Evolutionary conservation across 1,284 basidiomycete genomes (phyloP), one percentile per base, ranked within the genome.

Genomic region (Coriolopsis trogii): DNA sequence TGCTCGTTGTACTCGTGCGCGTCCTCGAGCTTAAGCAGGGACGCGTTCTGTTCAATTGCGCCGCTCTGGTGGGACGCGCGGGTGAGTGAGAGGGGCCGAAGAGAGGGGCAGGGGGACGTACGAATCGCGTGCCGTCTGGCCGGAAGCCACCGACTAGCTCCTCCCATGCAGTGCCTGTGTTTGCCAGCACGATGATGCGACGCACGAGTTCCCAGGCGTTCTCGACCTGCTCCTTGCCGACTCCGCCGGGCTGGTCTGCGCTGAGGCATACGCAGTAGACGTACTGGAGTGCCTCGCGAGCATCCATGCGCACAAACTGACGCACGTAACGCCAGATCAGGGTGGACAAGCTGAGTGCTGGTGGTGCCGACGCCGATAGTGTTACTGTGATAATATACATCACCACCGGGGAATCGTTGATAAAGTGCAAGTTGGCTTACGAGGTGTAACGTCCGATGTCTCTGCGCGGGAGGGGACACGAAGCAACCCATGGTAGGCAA

Each of bases 261-360:
- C 83, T 83, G 12, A 99, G 81, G 53, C 89, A 86, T 12, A 98
- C 82, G 54, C 93, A 90, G 67, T 95, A 96, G 31, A 98, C 89
- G 64, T 99, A 99, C 72, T 98, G 94, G 48, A 99, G 73, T 0
- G 95, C 97, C 59, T 95, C 92, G 63, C 91, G 87, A 0, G 95
- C 89, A 63, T 97, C 95, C 77, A 93, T 84, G 68, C 89, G 90
- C 39, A 91, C 88, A 68, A 98, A 97, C 49, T 89, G 90, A 29
- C 93, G 85, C 41, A 97, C 85, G 68, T 99, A 98, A 15, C 94
- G 88, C 82, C 95, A 95, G 56, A 97, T 84, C 29, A 98, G 70
- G 20, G 92, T 91, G 1, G 92, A 85, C 44, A 98, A 80, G 66
- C 91, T 93, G 53, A 99, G 75, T 12, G 85, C 81, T 1, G 86